Base-by-base conservation (phyloP, 2,329 filamentous ascomycete genomes). In the Raffaelea deltoideospora region DNA sequence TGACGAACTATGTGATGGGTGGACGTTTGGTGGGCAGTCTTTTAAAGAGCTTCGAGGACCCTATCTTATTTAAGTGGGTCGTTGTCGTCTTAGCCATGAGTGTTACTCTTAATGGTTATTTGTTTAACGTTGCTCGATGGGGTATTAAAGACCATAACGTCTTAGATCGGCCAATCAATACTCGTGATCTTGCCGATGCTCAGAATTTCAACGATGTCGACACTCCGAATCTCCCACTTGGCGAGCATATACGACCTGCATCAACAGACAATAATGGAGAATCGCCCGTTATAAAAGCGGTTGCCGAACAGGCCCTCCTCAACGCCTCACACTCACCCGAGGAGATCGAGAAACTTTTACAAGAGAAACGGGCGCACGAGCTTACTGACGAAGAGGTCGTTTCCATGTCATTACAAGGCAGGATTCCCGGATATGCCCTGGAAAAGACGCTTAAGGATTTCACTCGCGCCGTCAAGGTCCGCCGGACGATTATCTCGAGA, bases 81-180 rank as follows among this genome's bases (percentile, higher is more conserved):
- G 74, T 98, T 24, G 78, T 85, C 31, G 85, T 85, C 33, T 67
- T 98, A 40, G 87, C 83, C 14, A 65, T 98, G 60, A 96, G 90
- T 51, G 76, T 98, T 27, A 82, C 86, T 5, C 67, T 98, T 26
- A 98, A 98, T 52, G 90, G 90, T 10, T 98, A 98, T 52, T 73
- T 98, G 3, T 98, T 98, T 67, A 98, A 98, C 48, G 88, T 86
- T 11, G 90, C 90, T 14, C 74, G 90, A 49, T 94, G 85, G 86
- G 87, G 85, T 39, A 92, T 96, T 61, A 95, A 95, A 60, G 88
- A 96, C 42, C 79, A 87, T 21, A 74, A 73, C 43, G 52, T 67
- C 5, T 64, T 72, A 2, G 67, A 69, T 32, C 70, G 72, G 45
- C 63, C 60, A 33, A 72, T 78, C 39, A 62, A 77, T 51, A 65